Conservation (phyloP, 441 rosid genomes). For the Dalechampia spathulata region DNA sequence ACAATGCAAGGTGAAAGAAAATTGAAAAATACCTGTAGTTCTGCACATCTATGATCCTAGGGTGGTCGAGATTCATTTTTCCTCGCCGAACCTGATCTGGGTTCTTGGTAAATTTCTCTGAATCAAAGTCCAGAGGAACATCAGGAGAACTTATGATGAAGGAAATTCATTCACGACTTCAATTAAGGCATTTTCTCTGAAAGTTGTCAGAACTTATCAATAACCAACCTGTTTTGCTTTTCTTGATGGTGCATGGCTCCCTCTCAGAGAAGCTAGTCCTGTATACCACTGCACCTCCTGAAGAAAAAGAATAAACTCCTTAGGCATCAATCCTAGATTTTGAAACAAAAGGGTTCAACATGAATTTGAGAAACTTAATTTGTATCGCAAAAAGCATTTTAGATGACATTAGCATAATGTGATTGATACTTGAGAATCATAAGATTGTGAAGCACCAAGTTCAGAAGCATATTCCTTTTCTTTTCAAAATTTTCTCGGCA, state of each 20-base stretch:
- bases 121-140: conserved; percentile 5
- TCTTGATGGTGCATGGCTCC: conserved; percentile 71
- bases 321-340: conserved; percentile 3
- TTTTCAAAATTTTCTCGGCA: conserved; percentile 10
- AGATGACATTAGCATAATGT: conserved; percentile 9
- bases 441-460: conserved; percentile 16
- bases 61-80: conserved; percentile 79
- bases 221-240: conserved; percentile 64
- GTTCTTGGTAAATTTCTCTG: conserved; percentile 69
- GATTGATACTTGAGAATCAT: conserved; percentile 16
- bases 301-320: conserved; percentile 15
- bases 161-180: background rate
- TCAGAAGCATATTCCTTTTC: conserved; percentile 12
- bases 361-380: conserved; percentile 4
- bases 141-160: background rate
- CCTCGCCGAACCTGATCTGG: conserved; percentile 65
- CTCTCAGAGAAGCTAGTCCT: conserved; percentile 85
- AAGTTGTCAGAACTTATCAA: background rate
- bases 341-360: no score
- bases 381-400: background rate
- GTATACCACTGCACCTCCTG: conserved; percentile 65
- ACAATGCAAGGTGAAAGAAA: background rate
- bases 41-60: conserved; percentile 89
- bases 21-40: conserved; percentile 54
- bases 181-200: background rate